Evolutionary conservation across 208 protist species (phyloP), one percentile per base, ranked within the genome.

Genomic region (Blechomonas ayalai): DNA sequence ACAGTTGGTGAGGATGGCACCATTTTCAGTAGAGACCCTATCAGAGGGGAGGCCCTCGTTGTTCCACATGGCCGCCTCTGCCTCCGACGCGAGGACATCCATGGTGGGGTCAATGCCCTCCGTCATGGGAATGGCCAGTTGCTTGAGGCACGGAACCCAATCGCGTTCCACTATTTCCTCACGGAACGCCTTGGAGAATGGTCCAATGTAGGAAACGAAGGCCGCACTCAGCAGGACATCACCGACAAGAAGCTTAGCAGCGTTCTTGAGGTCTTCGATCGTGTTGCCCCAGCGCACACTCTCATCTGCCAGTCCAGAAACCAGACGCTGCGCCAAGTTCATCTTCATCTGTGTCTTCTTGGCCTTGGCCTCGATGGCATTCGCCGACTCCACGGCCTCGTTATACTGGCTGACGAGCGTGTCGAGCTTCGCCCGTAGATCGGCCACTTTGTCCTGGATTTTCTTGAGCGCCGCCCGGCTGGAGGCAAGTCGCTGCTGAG

Each of bases 121-220:
- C 20, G 94, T 97, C 70, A 97, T 83, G 6, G 96, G 95, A 50
- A 99, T 95, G 29, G 72, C 69, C 25, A 92, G 63, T 49, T 87
- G 59, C 36, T 83, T 76, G 31, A 98, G 74, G 53, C 79, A 82
- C 16, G 92, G 89, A 22, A 96, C 47, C 95, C 95, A 98, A 55
- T 92, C 83, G 43, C 94, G 73, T 29, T 82, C 44, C n/a, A 97
- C 72, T 10, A 99, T 82, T 22, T 72, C 66, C 62, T 89, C 79
- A 51, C 97, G 92, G 80, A 97, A 98, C 5, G 78, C 59, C 52
- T 96, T 94, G 50, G 93, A 97, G 73, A 99, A 99, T 26, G 95
- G 89, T 31, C 97, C 97, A 61, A 98, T 96, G 79, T 99, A 99
- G 19, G 92, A 97, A 35, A 99, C 81, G 53, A 99, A 99, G 0